Evolutionary conservation across 148 eudicot species (phyloP).

Genomic region (Dysphania ambrosioides): DNA sequence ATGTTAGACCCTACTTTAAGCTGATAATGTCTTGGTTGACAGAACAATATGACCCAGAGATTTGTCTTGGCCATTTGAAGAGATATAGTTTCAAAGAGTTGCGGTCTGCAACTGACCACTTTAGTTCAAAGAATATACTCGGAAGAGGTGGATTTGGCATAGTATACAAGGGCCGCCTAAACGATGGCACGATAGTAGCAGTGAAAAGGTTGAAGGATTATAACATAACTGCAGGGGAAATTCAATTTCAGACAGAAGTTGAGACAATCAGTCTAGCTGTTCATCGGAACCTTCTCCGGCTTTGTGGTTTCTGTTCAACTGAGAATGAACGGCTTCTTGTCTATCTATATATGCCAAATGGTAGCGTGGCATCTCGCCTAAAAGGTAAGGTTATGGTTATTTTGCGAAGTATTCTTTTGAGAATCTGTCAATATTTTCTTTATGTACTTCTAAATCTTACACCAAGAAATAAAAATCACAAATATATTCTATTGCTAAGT

Average conservation of each 20-base stretch:
- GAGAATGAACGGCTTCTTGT: constrained; percentile 84
- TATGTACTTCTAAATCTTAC: background rate
- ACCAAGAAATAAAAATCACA: background rate
- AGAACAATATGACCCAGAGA: constrained; percentile 91
- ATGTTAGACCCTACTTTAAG: background rate
- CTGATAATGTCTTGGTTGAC: constrained; percentile 26
- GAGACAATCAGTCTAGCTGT: constrained; percentile 86
- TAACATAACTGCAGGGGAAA: constrained; percentile 67
- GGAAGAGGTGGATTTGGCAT: constrained; percentile 91
- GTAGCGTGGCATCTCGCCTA: constrained; percentile 85
- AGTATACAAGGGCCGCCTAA: constrained; percentile 71
- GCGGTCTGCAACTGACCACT: constrained; percentile 74
- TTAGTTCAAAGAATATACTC: constrained; percentile 68
- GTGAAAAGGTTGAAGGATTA: constrained; percentile 84
- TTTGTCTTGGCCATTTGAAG: constrained; percentile 77
- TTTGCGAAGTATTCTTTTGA: too few relatives aligned
- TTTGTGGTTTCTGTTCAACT: constrained; percentile 77
- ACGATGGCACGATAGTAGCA: constrained; percentile 72
- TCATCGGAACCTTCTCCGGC: constrained; percentile 79
- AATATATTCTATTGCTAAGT: background rate
- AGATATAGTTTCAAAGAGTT: constrained; percentile 80
- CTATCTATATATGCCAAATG: constrained; percentile 82
- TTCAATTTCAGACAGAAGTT: constrained; percentile 87
- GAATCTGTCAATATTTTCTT: background rate
- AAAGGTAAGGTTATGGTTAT: constrained; percentile 48